Evolutionary conservation across 2,329 filamentous ascomycete genomes (phyloP), one percentile per base, ranked within the genome.

Genomic region (Sordariomycetes sp.): DNA sequence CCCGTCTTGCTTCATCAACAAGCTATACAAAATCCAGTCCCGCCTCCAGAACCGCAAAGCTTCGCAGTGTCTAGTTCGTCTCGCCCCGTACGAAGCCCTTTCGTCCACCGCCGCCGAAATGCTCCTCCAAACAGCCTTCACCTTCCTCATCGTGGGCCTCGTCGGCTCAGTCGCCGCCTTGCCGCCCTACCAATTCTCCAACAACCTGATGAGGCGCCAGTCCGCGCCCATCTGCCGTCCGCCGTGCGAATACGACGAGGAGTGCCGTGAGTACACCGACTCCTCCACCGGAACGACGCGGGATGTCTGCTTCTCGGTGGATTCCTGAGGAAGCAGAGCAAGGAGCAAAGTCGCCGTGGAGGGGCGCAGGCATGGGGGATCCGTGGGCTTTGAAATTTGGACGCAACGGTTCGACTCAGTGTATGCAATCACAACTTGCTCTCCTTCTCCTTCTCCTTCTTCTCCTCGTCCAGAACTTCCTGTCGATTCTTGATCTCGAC

Each of bases 401-500:
- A 24, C 21, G 21, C 21, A 4, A 6, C 18, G 9, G 8, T 4
- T 16, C 15, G 3, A 17, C 15, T 33, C n/a, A 11, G 11, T 20
- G 11, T 29, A 20, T 15, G 14, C 12, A 12, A 33, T 45, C 42
- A 58, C 21, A 57, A 29, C 38, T 50, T 56, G 30, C 45, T 39
- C n/a, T 35, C 43, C 8, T 35, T 39, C 15, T 27, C 39, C 35
- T 47, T 50, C n/a, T 16, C 39, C 38, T 50, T 49, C 45, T 53
- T 63, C 49, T 68, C 63, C 49, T 66, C 65, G 12, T 46, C 51
- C 39, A 75, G 39, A 0, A 72, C 62, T 28, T 76, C 71, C 20
- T 62, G 59, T 42, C 70, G 58, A 37, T 45, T 42, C 38, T 64
- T 51, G 3, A 81, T 61, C 50, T 79, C 70, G 3, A 79, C 59